These are phyloP conservation scores for Trametes sanguinea DNA, from an alignment of 768 basidiomycete species.

Conservation along the genomic window DNA sequence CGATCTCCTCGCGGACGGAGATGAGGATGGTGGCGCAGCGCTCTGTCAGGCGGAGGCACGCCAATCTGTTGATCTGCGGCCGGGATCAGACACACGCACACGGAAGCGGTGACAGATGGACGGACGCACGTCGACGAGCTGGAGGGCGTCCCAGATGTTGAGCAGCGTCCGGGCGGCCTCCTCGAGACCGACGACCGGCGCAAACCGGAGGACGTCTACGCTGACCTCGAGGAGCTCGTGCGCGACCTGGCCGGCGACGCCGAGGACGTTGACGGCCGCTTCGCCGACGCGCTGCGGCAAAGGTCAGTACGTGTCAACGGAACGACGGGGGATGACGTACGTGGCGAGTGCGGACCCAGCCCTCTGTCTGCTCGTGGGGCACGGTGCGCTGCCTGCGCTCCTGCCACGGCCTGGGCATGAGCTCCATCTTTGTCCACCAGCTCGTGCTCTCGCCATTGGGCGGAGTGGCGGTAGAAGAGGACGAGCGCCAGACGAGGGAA, in stretches of 20 bases:
- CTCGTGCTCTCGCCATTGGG: conserved; percentile 25
- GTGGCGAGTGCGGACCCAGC: conserved; percentile 31
- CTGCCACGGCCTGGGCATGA: conserved; percentile 30
- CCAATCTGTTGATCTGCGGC: conserved; percentile 61
- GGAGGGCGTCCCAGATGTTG: conserved; percentile 64
- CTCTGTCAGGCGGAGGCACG: conserved; percentile 70
- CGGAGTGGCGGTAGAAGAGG: conserved; percentile 17
- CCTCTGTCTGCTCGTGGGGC: conserved; percentile 32
- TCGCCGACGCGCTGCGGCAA: conserved; percentile 25
- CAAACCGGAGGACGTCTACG: conserved; percentile 47
- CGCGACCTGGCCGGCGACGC: conserved; percentile 40
- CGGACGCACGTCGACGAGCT: conserved; percentile 58
- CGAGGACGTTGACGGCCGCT: conserved; percentile 40
- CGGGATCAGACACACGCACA: background rate
- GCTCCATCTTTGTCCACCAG: conserved; percentile 28
- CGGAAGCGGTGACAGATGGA: background rate
- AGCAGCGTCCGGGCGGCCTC: conserved; percentile 54
- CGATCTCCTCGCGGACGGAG: conserved; percentile 62
- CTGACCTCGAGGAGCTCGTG: conserved; percentile 48
- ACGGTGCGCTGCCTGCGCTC: conserved; percentile 30
- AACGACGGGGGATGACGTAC: conserved; percentile 17
- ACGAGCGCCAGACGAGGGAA: conserved; percentile 18
- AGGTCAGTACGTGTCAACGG: background rate
- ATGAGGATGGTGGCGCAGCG: conserved; percentile 70
- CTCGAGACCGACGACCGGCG: conserved; percentile 57